A percentile compares a stretch with the other conserved stretches of the same genome.
These are phyloP conservation scores for Aristolochia fimbriata DNA, from an alignment of 164 flowering plant genomes.

Conservation along the genomic window DNA sequence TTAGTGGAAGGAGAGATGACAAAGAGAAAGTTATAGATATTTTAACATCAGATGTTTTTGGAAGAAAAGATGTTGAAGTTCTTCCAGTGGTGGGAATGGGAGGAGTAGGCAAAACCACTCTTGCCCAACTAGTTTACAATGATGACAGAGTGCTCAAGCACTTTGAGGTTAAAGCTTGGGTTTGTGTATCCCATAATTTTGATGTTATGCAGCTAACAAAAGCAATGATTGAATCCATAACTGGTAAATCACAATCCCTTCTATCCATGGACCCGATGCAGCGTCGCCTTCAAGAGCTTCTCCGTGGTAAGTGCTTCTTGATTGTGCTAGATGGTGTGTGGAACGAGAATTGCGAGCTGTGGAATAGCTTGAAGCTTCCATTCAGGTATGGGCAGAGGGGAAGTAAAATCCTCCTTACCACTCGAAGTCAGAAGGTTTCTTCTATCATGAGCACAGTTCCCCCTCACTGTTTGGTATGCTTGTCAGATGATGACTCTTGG, in stretches of 20 bases:
- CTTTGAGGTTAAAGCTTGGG: not conserved
- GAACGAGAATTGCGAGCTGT: not conserved
- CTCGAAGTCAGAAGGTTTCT: conserved; percentile 9
- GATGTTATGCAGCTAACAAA: not conserved
- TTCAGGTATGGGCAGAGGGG: conserved; percentile 3
- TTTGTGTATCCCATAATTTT: conserved; percentile 5
- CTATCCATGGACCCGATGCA: not conserved
- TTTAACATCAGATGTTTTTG: too few relatives aligned
- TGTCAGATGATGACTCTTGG: conserved; percentile 6
- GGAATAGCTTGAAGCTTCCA: not conserved
- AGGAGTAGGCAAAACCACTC: conserved; percentile 6
- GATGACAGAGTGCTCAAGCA: conserved; percentile 1
- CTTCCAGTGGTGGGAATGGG: conserved; percentile 4
- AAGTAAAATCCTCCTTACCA: conserved; percentile 12
- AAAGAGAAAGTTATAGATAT: too few relatives aligned
- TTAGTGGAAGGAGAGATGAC: too few relatives aligned
- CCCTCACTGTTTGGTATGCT: not conserved
- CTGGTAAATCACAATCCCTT: not conserved
- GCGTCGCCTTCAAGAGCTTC: not conserved
- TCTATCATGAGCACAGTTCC: not conserved
- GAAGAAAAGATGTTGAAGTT: too few relatives aligned
- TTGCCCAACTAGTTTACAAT: conserved; percentile 4
- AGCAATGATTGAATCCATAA: conserved; percentile 1
- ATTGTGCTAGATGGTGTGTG: conserved; percentile 7
- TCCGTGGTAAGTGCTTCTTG: not conserved